Percentiles rank a stretch among this genome's conserved stretches.
phyloP scores from a whole-genome alignment of 2,329 filamentous ascomycete genomes.

The Ophiosphaerella herpotricha region DNA sequence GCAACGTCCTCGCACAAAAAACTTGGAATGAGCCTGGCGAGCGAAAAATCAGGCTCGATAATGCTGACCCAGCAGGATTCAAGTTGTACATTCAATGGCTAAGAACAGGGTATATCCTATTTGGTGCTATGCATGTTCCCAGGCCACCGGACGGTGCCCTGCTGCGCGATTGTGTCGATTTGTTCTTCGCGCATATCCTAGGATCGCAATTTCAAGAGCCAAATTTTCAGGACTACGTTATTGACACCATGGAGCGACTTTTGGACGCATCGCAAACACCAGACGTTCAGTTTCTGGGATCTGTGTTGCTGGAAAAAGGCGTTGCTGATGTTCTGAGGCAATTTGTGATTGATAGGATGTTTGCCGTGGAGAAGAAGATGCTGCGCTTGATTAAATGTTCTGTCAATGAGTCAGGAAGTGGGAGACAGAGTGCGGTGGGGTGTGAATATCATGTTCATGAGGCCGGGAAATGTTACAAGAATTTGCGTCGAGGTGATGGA shows the following conservation, averaged over 20 bases:
- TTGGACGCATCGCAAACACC: conserved; percentile 8
- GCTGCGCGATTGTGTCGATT: conserved; percentile 13
- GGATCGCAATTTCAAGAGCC: conserved; percentile 13
- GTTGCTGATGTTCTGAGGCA: conserved; percentile 1
- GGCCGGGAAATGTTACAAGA: conserved; percentile 6
- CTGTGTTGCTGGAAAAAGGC: conserved; percentile 9
- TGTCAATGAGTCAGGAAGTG: not conserved
- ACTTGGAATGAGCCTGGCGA: not conserved
- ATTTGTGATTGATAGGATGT: conserved; percentile 15
- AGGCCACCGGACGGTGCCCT: not conserved
- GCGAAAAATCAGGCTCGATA: conserved; percentile 2
- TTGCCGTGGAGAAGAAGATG: conserved; percentile 12
- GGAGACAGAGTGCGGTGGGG: not conserved
- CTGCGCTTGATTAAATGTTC: conserved; percentile 11
- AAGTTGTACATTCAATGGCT: conserved; percentile 19
- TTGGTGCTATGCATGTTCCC: not conserved
- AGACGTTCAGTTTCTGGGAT: conserved; percentile 8
- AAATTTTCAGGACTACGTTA: conserved; percentile 17
- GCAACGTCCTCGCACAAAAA: conserved; percentile 1
- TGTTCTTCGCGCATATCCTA: conserved; percentile 23
- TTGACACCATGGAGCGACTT: conserved; percentile 5
- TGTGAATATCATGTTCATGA: conserved; percentile 18
- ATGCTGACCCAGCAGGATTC: conserved; percentile 17
- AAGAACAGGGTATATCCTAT: not conserved
- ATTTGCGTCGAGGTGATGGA: not conserved